phyloP scores from a whole-genome alignment of 2,329 filamentous ascomycete genomes.

The Microdochium trichocladiopsis region DNA sequence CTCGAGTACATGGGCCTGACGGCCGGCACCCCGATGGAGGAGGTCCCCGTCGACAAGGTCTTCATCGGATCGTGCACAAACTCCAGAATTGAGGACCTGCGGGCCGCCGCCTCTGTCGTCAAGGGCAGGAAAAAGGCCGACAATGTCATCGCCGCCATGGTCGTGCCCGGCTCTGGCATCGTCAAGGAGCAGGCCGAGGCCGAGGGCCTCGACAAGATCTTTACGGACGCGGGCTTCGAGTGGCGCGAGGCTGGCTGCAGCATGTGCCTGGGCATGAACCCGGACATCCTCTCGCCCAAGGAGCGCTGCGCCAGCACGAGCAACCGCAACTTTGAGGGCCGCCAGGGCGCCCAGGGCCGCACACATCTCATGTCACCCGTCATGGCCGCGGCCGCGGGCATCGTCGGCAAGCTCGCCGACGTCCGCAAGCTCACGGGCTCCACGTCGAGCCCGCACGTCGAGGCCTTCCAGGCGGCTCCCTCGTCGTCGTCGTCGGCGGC shows the following conservation, averaged over 20 bases:
- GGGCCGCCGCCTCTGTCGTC: slow-evolving; percentile 78
- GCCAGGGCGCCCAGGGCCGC: slow-evolving; percentile 84
- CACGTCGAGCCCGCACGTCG: slow-evolving; percentile 52
- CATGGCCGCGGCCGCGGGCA: slow-evolving; percentile 88
- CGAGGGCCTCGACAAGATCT: slow-evolving; percentile 91
- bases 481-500: slow-evolving; percentile 11
- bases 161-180: slow-evolving; percentile 91
- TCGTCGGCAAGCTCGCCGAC: slow-evolving; percentile 86
- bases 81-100: slow-evolving; percentile 89
- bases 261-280: slow-evolving; percentile 99
- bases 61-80: slow-evolving; percentile 99
- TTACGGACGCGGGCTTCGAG: slow-evolving; percentile 86
- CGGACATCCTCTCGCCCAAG: slow-evolving; percentile 85
- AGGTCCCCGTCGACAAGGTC: slow-evolving; percentile 89
- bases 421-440: slow-evolving; percentile 70
- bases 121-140: slow-evolving; percentile 79
- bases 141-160: slow-evolving; percentile 91
- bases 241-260: slow-evolving; percentile 98
- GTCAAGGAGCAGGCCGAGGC: slow-evolving; percentile 87
- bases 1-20: slow-evolving; percentile 95
- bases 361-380: slow-evolving; percentile 96
- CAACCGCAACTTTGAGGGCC: slow-evolving; percentile 96
- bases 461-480: slow-evolving; percentile 36
- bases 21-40: slow-evolving; percentile 81
- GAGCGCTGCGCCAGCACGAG: slow-evolving; percentile 94